Evolutionary conservation across 495 filamentous ascomycete genomes (phyloP), one percentile per base, ranked within the genome.

Genomic region (Tuber magnatum): DNA sequence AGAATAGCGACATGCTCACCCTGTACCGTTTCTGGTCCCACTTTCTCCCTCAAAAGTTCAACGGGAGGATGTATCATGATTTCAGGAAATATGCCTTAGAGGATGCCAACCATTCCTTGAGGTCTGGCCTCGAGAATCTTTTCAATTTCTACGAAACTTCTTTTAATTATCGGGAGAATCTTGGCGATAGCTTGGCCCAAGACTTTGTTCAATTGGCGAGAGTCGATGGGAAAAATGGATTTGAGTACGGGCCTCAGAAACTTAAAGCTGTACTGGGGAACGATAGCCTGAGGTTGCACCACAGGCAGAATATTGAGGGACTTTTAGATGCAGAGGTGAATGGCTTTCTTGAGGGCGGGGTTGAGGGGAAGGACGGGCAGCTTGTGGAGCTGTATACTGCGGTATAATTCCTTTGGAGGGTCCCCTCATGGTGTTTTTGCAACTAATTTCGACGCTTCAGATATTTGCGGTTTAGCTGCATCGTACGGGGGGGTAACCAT

Each of bases 21-120:
- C 87, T 93, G 22, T 94, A 93, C 83, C 86, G 90, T 74, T 92
- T 91, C 84, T 94, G 92, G 92, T 90, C 90, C n/a, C 87, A 91
- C 81, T 92, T 92, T 82, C 87, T 95, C 61, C 86, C 89, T 74
- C 86, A 88, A 77, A 90, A 91, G 82, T 95, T 95, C 87, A 91
- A 95, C 83, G 84, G 85, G 73, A 86, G 85, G 75, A 91, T 97
- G 88, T 97, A 96, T 85, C 84, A 88, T 81, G 92, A 96, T 83
- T 95, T 96, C 85, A 87, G 89, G 76, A 84, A 85, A 77, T 86
- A 88, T 80, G 92, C 93, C 74, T 83, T 91, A 76, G 90, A 91
- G 79, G 93, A 97, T 82, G 85, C 84, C 5, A 77, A 81, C 43
- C n/a, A 61, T 38, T 79, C 74, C 6, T 43, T 70, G 22, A 74